Percentiles rank a stretch among this genome's conserved stretches.
Evolutionary conservation across 495 filamentous ascomycete genomes (phyloP).

Genomic region (Xylaria curta): DNA sequence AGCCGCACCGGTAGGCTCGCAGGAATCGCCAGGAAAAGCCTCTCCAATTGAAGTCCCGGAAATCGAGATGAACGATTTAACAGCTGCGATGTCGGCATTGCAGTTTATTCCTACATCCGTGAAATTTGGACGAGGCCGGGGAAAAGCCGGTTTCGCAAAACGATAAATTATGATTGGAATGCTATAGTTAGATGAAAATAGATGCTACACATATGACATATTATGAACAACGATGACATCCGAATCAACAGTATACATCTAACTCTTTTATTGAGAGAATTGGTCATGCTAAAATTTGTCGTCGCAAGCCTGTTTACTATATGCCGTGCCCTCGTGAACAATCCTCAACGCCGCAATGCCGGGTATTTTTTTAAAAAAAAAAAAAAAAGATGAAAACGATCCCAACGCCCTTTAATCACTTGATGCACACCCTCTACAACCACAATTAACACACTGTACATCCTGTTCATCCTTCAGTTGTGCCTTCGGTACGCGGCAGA

Average conservation of each 20-base stretch:
- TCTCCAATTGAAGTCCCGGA: slow-evolving; percentile 45
- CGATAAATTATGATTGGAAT: slow-evolving; percentile 28
- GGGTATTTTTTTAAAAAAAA: slow-evolving; percentile 23
- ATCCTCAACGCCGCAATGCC: slow-evolving; percentile 35
- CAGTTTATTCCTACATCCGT: slow-evolving; percentile 83
- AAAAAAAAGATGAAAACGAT: background rate
- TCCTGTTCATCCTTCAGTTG: slow-evolving; percentile 89
- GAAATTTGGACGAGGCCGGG: slow-evolving; percentile 68
- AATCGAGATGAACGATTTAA: slow-evolving; percentile 71
- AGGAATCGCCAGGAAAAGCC: slow-evolving; percentile 13
- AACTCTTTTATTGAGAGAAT: background rate
- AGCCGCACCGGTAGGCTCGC: background rate
- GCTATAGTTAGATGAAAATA: background rate
- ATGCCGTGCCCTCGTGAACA: slow-evolving; percentile 27
- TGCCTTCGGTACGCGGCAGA: slow-evolving; percentile 93
- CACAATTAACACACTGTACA: slow-evolving; percentile 95
- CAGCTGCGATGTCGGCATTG: slow-evolving; percentile 81
- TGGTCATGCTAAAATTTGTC: slow-evolving; percentile 10
- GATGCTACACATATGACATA: background rate
- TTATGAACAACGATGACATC: background rate
- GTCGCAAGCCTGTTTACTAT: slow-evolving; percentile 23
- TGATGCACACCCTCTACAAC: slow-evolving; percentile 88
- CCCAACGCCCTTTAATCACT: slow-evolving; percentile 64
- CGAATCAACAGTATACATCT: background rate
- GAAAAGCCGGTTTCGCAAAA: slow-evolving; percentile 55